Base-by-base conservation (phyloP, 179 eudicot species). In the Spergularia azorica region DNA sequence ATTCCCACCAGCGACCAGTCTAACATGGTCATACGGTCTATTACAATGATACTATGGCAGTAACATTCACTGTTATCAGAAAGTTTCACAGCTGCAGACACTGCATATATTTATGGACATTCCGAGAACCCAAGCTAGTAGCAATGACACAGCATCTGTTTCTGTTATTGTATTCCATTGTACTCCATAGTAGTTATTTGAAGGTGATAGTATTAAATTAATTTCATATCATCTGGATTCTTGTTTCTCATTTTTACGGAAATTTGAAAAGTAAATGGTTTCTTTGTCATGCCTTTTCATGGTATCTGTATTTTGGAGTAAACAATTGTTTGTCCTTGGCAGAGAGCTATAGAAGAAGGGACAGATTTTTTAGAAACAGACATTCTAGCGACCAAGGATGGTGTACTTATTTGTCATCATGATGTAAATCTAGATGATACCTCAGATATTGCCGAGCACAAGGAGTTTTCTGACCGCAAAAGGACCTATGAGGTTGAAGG, bases 271-370 rank as follows among this genome's bases (percentile, higher is more conserved):
- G 52, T 0, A 39, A 17, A 18, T 11, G 65, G 36, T 2, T n/a
- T 57, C 21, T 10, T 8, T 63, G 57, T 9, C 56, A 57, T 57
- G 11, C 15, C 61, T 2, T 61, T 54, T 36, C 12, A 5, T 13
- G 56, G 48, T 7, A 50, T 10, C 11, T 71, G 54, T 64, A 36
- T 17, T 14, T 39, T 5, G 62, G 39, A n/a, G 26, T 9, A 15
- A 46, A 38, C 9, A 17, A 36, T 39, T n/a, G 60, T 41, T 1
- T 77, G 14, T 62, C 38, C 13, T 52, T 83, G 83, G 79, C 92
- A 93, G 99, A 88, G 89, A 87, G 99, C 99, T 50, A 90, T 95
- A 76, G 92, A 90, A 73, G 99, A 93, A 86, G 99, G 99, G 56
- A 77, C 99, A 32, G 97, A 95, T 81, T 95, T 93, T 82, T 90